Evolutionary conservation across 1,284 basidiomycete species (phyloP), one percentile per base, ranked within the genome.

Genomic region (Tilletia horrida): DNA sequence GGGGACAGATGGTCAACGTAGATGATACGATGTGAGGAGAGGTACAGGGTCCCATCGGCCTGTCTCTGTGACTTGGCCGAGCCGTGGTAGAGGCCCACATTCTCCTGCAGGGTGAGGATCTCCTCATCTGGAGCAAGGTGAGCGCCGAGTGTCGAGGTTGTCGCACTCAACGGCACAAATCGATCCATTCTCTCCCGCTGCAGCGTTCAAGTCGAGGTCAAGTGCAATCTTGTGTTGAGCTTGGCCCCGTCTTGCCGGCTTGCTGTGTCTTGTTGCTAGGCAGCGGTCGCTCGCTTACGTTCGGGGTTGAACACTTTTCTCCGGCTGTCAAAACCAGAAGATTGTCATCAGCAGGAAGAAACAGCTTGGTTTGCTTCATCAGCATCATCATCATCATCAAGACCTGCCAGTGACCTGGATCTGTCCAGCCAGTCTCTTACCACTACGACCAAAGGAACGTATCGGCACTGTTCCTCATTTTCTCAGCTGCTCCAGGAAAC

Each of bases 21-120:
- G 84, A 93, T 88, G 2, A 92, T 82, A 61, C 95, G 88, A 81
- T 96, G 92, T 0, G 89, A 90, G 0, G 94, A 92, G 27, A 92
- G 85, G 78, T 91, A 86, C 1, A 91, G 82, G 0, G 86, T 87
- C 35, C 92, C 91, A 63, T 86, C 83, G 82, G 90, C 88, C 82
- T 92, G 88, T 62, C 86, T 84, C 52, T 87, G 83, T 23, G 90
- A 85, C 83, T 97, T 97, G 84, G 91, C 89, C 72, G 87, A 86
- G 66, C 93, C 76, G 48, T 79, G 75, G 67, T 81, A 81, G 18
- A 81, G 69, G 23, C 80, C 80, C 55, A 81, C 76, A 63, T 71
- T 68, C 16, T 66, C 72, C 64, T 76, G 76, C 61, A 74, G 67
- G 31, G 73, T 72, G 57, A 78, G 61, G 25, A 80, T 71, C 63